Evolutionary conservation across 2,329 filamentous ascomycete genomes (phyloP).

Genomic region (Calonectria ilicicola): DNA sequence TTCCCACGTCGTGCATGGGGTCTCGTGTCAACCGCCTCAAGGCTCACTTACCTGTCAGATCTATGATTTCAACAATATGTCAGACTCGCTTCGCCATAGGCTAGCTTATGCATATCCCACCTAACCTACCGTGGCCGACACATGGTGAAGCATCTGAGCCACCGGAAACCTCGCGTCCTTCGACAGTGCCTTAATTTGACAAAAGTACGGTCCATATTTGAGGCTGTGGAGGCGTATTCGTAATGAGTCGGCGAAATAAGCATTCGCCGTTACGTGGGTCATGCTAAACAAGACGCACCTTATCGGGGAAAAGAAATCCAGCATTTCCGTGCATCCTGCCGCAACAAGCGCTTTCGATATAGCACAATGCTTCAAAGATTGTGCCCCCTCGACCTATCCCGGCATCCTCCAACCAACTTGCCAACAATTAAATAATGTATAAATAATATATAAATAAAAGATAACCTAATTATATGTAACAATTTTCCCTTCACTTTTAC

Average conservation of each 20-base stretch:
- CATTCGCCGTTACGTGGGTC: background rate
- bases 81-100: background rate
- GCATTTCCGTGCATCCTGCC: background rate
- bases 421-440: too few species aligned
- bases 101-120: background rate
- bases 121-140: background rate
- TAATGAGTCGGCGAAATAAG: background rate
- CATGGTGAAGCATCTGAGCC: constrained; percentile 15
- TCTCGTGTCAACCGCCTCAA: background rate
- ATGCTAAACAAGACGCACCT: background rate
- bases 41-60: background rate
- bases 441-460: too few species aligned
- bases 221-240: constrained; percentile 15
- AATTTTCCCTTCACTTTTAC: too few species aligned
- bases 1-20: background rate
- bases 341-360: background rate
- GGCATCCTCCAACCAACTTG: too few species aligned
- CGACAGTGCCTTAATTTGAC: background rate
- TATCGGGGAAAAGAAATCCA: background rate
- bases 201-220: constrained; percentile 6
- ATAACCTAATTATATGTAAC: too few species aligned
- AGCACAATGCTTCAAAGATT: too few species aligned
- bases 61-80: background rate
- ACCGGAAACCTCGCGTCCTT: background rate
- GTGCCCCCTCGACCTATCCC: too few species aligned